Evolutionary conservation across 306 rosid genomes (phyloP), one percentile per base, ranked within the genome.

Genomic region (Gastrolobium villosum): DNA sequence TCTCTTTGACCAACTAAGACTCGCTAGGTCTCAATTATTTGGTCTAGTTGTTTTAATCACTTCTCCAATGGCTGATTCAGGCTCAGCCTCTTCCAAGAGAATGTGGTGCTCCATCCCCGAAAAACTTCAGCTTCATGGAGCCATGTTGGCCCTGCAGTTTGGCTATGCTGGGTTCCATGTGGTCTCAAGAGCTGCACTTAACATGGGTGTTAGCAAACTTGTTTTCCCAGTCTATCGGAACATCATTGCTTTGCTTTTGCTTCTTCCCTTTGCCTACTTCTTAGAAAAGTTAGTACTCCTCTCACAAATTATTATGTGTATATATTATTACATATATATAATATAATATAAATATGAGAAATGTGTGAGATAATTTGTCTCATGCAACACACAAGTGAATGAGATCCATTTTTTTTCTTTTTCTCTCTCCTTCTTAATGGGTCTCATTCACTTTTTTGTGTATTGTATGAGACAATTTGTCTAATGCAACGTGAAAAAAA

Each of bases 151-250:
- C 77, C 70, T 91, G 84, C 98, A 93, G 84, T 93, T 93, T 70
- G 98, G 98, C 6, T 93, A 91, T 15, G 98, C 98, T 2, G 98
- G 98, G 3, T 93, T 93, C 70, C 98, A 93, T 70, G 97, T 93
- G 0, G 94, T 93, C 54, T 93, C 98, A 1, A 85, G 98, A 60
- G 89, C 91, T 63, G 98, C 98, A 65, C 98, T 93, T 8, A 93
- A 93, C 77, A 93, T 93, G 98, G 98, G 98, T 40, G 82, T 93
- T 5, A 91, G 94, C 81, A 93, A 93, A 69, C 93, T 93, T 13
- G 97, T 93, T 48, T 93, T 93, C 72, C 97, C 98, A 0, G 98
- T 93, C 28, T 93, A 93, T 72, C 55, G 98, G 44, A 93, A 93
- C 87, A 62, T 91, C 79, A 93, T 93, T n/a, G 98, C 98, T 52